Conservation (phyloP, 2,329 filamentous ascomycete species). For the Cytospora piceicola region DNA sequence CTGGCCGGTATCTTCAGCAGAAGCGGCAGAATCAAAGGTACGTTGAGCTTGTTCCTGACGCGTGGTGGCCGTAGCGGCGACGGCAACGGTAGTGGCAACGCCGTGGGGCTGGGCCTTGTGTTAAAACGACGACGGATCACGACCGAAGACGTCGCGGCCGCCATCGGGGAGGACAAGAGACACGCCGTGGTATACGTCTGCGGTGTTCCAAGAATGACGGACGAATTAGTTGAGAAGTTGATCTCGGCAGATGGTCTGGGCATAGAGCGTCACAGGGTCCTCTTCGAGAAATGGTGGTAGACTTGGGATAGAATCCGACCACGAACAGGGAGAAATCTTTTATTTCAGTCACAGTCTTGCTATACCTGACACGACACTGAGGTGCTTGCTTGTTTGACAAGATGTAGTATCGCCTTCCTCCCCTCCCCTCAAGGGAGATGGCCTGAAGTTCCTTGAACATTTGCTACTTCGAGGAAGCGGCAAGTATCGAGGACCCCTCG, state of each 20-base stretch:
- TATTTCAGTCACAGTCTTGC: conserved; percentile 2
- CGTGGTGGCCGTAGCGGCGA: conserved; percentile 35
- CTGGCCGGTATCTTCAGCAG: conserved; percentile 48
- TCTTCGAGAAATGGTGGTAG: conserved; percentile 48
- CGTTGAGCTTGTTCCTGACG: conserved; percentile 54
- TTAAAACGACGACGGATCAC: conserved; percentile 48
- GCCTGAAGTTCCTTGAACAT: conserved; percentile 2
- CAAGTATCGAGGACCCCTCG: conserved; percentile 10
- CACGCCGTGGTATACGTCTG: conserved; percentile 67
- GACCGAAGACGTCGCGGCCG: conserved; percentile 46
- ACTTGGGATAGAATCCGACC: not conserved
- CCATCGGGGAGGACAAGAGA: conserved; percentile 43
- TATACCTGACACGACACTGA: conserved; percentile 2
- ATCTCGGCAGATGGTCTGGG: conserved; percentile 38
- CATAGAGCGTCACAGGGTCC: conserved; percentile 37
- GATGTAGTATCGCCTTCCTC: not conserved
- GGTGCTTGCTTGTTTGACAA: not conserved
- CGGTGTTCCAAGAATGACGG: conserved; percentile 70
- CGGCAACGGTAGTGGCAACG: conserved; percentile 13
- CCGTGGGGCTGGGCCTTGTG: conserved; percentile 35
- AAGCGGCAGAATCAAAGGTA: conserved; percentile 43
- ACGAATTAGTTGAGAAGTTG: conserved; percentile 60
- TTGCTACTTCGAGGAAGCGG: not conserved
- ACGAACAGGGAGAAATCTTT: not conserved
- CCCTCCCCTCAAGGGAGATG: not conserved